Evolutionary conservation across 257 asterid genomes (phyloP), one percentile per base, ranked within the genome.

Genomic region (Nicotiana knightiana): DNA sequence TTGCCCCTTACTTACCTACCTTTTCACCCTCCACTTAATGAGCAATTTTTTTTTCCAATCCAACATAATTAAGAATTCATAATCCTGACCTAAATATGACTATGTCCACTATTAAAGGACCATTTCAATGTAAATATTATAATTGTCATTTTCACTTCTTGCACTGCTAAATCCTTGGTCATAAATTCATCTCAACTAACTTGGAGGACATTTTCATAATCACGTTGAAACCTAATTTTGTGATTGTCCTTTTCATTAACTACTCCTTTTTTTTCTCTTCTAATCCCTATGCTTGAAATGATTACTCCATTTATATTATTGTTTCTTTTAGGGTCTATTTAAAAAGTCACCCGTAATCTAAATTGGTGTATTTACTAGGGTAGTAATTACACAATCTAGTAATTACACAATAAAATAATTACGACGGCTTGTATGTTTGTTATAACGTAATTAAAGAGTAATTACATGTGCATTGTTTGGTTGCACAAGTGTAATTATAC

Each of bases 111-210:
- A 21, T 71, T 71, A 46, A 6, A 71, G 2, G 79, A 71, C 79
- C 28, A 46, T 6, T 71, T 71, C 79, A 12, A 46, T 71, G 79
- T 46, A 46, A 71, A 46, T 13, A 24, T 46, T 71, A 24, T 24
- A 51, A 11, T 51, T 51, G 1, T 3, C 13, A 71, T 46, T 71
- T 71, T 71, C 39, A 6, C 43, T 73, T 48, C 28, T 26, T 73
- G 62, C 62, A 73, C 79, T 73, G 24, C 78, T 70, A 68, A 68
- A 37, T 68, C 54, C 48, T 68, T 68, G 55, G 77, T 68, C 28
- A n/a, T 68, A 16, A 39, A 39, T 68, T 68, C 3, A 68, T 70
- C 58, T 46, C 78, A 71, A 71, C 37, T 43, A 71, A 46, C 37
- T 71, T 73, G 26, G 26, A 73, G 1, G 79, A 73, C 58, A 0